phyloP scores from a whole-genome alignment of 305 asterid species.

The Fraxinus angustifolia region DNA sequence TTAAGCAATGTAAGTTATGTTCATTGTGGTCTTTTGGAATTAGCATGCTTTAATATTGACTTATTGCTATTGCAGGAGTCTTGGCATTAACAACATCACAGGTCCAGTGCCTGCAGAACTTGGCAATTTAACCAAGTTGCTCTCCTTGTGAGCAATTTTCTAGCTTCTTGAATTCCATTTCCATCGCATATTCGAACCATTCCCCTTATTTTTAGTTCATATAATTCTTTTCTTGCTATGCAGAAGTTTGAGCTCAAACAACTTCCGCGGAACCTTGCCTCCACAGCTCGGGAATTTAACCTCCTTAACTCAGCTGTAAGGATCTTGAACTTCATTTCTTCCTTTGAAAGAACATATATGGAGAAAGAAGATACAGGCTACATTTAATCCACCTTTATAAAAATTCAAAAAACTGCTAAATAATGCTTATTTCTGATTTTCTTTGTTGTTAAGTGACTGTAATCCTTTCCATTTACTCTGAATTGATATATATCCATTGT shows the following conservation, averaged over 20 bases:
- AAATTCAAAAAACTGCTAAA: not conserved
- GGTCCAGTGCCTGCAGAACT: conserved; percentile 53
- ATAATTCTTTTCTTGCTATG: not conserved
- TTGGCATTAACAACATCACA: conserved; percentile 58
- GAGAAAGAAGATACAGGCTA: not conserved
- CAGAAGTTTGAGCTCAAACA: conserved; percentile 61
- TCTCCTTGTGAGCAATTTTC: conserved; percentile 40
- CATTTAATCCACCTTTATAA: not conserved
- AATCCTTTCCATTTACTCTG: not conserved
- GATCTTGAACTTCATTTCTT: not conserved
- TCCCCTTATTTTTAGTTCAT: not conserved
- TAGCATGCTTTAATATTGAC: not conserved
- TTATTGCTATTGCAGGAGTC: conserved; percentile 36
- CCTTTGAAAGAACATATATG: not conserved
- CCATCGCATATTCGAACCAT: not conserved
- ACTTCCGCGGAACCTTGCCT: conserved; percentile 53
- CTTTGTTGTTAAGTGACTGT: not conserved
- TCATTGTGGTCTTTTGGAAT: not conserved
- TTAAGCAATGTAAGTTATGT: not conserved
- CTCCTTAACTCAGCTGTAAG: conserved; percentile 50
- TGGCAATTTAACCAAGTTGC: conserved; percentile 46
- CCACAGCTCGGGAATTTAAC: conserved; percentile 41
- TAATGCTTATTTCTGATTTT: not conserved
- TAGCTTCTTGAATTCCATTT: not conserved
- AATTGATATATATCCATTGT: not conserved